A percentile compares a stretch with the other conserved stretches of the same genome.
phyloP scores from a whole-genome alignment of 73 alveolate species.

The Paramecium biaurelia region DNA sequence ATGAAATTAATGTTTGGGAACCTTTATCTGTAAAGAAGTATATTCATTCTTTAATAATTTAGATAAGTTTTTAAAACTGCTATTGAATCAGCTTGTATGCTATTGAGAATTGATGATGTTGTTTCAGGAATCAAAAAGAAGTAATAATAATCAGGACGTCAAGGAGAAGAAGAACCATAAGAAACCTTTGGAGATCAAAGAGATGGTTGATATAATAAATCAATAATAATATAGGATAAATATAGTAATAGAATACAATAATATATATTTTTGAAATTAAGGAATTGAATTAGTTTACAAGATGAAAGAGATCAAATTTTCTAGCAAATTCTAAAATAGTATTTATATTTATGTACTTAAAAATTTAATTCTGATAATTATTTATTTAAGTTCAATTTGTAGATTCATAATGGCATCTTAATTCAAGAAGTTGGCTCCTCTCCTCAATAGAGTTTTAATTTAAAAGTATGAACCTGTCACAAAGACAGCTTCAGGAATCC shows the following conservation, averaged over 20 bases:
- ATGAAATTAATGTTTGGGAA: constrained; percentile 94
- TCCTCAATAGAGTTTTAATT: constrained; percentile 75
- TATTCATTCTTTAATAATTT: no score
- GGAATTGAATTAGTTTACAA: background rate
- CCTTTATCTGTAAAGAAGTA: constrained; percentile 96
- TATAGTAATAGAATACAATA: background rate
- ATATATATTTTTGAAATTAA: background rate
- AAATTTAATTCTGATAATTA: constrained; percentile 21
- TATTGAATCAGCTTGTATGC: constrained; percentile 92
- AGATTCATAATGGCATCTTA: constrained; percentile 28
- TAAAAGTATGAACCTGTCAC: constrained; percentile 75
- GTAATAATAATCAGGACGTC: constrained; percentile 59
- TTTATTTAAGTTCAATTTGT: background rate
- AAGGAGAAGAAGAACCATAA: constrained; percentile 44
- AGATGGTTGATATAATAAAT: constrained; percentile 57
- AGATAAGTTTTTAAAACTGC: constrained; percentile 93
- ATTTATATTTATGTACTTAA: background rate
- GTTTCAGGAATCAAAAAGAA: constrained; percentile 94
- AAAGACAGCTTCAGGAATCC: constrained; percentile 83
- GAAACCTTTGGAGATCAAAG: constrained; percentile 66
- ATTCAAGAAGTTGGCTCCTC: constrained; percentile 71
- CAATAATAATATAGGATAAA: background rate
- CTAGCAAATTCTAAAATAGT: background rate
- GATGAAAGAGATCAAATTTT: background rate
- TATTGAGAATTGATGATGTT: constrained; percentile 95